Evolutionary conservation across 1,139 yeast species (phyloP).

Genomic region (Eremothecium coryli): DNA sequence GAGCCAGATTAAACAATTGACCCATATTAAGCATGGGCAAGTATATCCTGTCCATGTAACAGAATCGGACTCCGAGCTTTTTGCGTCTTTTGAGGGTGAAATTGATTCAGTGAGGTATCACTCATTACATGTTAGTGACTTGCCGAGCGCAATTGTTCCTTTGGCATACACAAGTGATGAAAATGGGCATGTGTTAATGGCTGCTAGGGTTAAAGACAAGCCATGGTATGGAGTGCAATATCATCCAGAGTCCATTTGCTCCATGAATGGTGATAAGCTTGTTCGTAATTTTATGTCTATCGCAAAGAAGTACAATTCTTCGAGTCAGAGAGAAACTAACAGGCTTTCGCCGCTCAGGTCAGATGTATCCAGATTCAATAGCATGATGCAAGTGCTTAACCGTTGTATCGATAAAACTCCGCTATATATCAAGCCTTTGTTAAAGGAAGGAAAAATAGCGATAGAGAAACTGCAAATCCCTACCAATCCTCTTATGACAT

Average conservation of each 20-base stretch:
- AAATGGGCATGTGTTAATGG: slow-evolving; percentile 54
- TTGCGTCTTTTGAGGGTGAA: slow-evolving; percentile 32
- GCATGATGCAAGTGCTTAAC: not conserved
- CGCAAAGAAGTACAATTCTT: slow-evolving; percentile 37
- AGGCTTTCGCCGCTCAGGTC: not conserved
- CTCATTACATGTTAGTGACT: slow-evolving; percentile 52
- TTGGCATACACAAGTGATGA: slow-evolving; percentile 45
- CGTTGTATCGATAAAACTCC: not conserved
- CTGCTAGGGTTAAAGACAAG: slow-evolving; percentile 46
- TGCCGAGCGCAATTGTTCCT: slow-evolving; percentile 35
- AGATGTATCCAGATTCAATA: not conserved
- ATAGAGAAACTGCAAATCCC: slow-evolving; percentile 7
- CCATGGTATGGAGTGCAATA: slow-evolving; percentile 95
- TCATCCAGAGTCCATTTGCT: slow-evolving; percentile 93
- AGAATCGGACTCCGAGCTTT: slow-evolving; percentile 31
- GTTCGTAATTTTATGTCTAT: slow-evolving; percentile 53
- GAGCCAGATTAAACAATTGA: slow-evolving; percentile 43
- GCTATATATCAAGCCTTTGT: not conserved
- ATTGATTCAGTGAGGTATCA: slow-evolving; percentile 82
- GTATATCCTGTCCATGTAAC: slow-evolving; percentile 41
- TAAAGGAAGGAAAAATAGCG: not conserved
- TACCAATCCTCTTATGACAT: slow-evolving; percentile 16
- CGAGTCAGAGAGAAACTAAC: not conserved
- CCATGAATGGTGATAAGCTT: slow-evolving; percentile 52
- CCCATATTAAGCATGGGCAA: slow-evolving; percentile 77